Base-by-base conservation (phyloP, 345 rosid species). In the Linum lewisii region DNA sequence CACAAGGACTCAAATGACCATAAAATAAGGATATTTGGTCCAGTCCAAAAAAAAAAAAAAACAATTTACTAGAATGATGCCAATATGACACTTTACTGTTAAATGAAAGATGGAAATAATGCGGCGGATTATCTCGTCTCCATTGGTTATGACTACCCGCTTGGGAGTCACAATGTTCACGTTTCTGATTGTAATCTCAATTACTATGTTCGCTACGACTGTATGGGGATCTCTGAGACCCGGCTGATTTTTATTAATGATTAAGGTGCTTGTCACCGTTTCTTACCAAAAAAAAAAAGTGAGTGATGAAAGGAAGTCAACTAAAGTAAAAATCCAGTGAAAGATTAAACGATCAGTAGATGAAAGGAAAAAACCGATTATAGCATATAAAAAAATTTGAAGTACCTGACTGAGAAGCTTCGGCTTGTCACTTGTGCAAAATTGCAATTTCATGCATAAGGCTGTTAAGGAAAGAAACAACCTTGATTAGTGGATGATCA, bases 361-460 rank as follows among this genome's bases (percentile, higher is more conserved):
- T 58, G 63, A 63, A 59, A 37, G 37, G 50, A 58, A 24, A 34
- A 34, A 57, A 58, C n/a, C n/a, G n/a, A n/a, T n/a, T 22, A 73
- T 22, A 7, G 9, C 47, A 11, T 42, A 42, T 56, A n/a, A 58
- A 21, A 67, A 54, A 59, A 54, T 38, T 21, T 62, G 20, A 51
- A 54, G 26, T 73, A 85, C 92, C 92, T 79, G 84, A 50, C 83
- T 71, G 6, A 82, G 80, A 63, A 85, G 83, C 68, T 82, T 82
- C 57, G 81, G 86, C 70, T 79, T 74, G 75, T 82, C 92, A 69
- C 24, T 69, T 55, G 92, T 82, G 50, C 88, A n/a, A 81, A 64
- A 85, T 77, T 19, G 84, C 82, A 58, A 85, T 79, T 76, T 85
- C 92, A 71, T 82, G 88, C 84, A 74, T 74, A 63, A 78, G 63